Evolutionary conservation across 2,329 filamentous ascomycete genomes (phyloP).

Genomic region (Fusarium multiceps): DNA sequence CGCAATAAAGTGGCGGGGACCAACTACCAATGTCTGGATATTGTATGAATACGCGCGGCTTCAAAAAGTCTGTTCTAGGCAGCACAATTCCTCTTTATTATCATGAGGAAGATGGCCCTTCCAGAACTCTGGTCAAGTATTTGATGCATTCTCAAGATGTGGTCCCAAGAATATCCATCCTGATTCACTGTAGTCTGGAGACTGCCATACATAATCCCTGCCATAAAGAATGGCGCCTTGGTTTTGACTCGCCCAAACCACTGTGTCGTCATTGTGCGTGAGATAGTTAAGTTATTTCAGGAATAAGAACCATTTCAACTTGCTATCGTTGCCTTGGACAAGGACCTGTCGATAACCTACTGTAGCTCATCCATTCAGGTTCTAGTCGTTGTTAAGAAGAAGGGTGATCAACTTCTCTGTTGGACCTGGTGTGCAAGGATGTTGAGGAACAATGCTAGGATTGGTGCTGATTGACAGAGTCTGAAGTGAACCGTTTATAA

Average conservation of each 20-base stretch:
- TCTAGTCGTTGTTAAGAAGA: constrained; percentile 7
- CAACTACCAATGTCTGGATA: constrained; percentile 8
- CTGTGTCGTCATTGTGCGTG: constrained; percentile 46
- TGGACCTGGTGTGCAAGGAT: constrained; percentile 12
- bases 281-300: constrained; percentile 20
- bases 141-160: neutral
- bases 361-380: constrained; percentile 22
- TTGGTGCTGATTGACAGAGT: neutral
- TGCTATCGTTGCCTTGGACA: constrained; percentile 11
- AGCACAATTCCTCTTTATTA: neutral
- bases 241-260: constrained; percentile 16
- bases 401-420: constrained; percentile 8
- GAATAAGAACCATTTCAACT: constrained; percentile 22
- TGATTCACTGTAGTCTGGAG: neutral
- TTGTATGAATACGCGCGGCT: constrained; percentile 30
- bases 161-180: neutral
- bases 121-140: neutral
- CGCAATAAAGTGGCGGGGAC: constrained; percentile 40
- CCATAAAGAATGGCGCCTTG: constrained; percentile 18
- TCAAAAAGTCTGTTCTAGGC: constrained; percentile 21
- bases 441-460: neutral
- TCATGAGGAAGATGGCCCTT: neutral
- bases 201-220: constrained; percentile 1
- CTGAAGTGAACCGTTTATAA: neutral
- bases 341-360: constrained; percentile 17